Conservation (phyloP, 192 early-diverging fungal genomes). For the Allomyces macrogynus region DNA sequence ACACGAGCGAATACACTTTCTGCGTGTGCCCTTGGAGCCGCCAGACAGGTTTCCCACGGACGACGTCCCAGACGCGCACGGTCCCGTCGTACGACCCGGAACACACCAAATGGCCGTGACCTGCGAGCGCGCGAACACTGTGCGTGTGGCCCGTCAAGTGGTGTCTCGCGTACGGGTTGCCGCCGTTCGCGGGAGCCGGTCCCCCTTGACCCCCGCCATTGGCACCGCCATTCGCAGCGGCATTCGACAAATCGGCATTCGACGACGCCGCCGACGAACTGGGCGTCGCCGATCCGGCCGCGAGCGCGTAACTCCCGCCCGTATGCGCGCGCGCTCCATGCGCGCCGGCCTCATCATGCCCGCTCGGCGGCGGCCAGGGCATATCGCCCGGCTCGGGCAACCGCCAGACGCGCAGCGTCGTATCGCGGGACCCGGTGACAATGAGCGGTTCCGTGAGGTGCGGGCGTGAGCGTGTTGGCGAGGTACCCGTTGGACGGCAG, state of each 20-base stretch:
- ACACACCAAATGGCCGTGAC: conserved; percentile 61
- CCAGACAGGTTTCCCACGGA: conserved; percentile 44
- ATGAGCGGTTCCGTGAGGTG: conserved; percentile 44
- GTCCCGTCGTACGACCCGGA: conserved; percentile 82
- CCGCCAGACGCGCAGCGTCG: conserved; percentile 79
- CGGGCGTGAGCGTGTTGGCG: conserved; percentile 2
- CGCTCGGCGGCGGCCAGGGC: conserved; percentile 16
- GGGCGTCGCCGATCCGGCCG: background rate
- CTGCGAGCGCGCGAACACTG: conserved; percentile 85
- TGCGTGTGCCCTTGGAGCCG: conserved; percentile 66
- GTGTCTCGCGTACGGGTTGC: conserved; percentile 67
- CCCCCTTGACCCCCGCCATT: no score
- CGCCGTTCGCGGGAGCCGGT: background rate
- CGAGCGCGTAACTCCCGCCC: background rate
- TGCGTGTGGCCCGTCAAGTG: conserved; percentile 66
- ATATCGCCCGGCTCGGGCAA: conserved; percentile 58
- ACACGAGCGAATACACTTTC: conserved; percentile 92
- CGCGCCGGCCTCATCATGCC: background rate
- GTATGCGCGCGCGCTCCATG: background rate
- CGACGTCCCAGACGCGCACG: conserved; percentile 79
- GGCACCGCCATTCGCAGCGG: conserved; percentile 1
- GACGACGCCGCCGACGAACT: background rate
- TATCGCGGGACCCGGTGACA: conserved; percentile 87
- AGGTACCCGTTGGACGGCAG: background rate
- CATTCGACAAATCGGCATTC: conserved; percentile 10